These are phyloP conservation scores for Verticillium dahliae DNA, from an alignment of 2,329 filamentous ascomycete species.

Conservation along the genomic window DNA sequence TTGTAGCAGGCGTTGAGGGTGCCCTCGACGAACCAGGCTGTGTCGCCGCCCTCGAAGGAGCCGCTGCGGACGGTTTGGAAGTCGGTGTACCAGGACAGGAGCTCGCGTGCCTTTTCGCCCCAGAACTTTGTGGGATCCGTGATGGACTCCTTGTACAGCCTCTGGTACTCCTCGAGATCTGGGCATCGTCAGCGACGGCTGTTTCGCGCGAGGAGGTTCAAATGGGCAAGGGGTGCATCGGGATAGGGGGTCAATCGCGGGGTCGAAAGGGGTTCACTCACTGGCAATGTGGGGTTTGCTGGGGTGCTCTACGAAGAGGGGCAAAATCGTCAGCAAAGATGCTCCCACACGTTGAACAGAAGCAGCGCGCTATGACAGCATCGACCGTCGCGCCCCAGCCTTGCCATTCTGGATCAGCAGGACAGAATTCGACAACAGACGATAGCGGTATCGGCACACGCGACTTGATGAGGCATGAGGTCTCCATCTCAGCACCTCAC, in stretches of 20 bases:
- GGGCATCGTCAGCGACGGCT: slow-evolving; percentile 1
- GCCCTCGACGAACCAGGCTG: slow-evolving; percentile 91
- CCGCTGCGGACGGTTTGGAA: slow-evolving; percentile 86
- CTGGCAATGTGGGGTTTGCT: slow-evolving; percentile 61
- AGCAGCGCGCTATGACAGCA: neutral
- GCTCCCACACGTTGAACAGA: neutral
- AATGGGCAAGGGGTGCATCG: neutral
- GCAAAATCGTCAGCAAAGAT: slow-evolving; percentile 27
- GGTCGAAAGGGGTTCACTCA: slow-evolving; percentile 30
- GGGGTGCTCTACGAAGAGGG: slow-evolving; percentile 51
- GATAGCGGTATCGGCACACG: neutral
- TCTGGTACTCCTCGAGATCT: slow-evolving; percentile 63
- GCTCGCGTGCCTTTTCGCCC: slow-evolving; percentile 76
- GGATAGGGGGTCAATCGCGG: neutral
- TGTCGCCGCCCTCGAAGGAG: slow-evolving; percentile 71
- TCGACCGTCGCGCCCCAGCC: neutral
- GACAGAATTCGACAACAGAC: neutral
- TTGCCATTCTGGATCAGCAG: neutral
- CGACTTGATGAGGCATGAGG: neutral
- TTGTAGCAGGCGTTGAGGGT: slow-evolving; percentile 95
- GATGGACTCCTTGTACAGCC: slow-evolving; percentile 77
- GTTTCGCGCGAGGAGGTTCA: neutral
- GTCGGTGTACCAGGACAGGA: slow-evolving; percentile 84
- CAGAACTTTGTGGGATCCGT: slow-evolving; percentile 85
- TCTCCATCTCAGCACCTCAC: neutral